Evolutionary conservation across 352 stramenopile genomes (phyloP).

Genomic region (Thraustotheca clavata): DNA sequence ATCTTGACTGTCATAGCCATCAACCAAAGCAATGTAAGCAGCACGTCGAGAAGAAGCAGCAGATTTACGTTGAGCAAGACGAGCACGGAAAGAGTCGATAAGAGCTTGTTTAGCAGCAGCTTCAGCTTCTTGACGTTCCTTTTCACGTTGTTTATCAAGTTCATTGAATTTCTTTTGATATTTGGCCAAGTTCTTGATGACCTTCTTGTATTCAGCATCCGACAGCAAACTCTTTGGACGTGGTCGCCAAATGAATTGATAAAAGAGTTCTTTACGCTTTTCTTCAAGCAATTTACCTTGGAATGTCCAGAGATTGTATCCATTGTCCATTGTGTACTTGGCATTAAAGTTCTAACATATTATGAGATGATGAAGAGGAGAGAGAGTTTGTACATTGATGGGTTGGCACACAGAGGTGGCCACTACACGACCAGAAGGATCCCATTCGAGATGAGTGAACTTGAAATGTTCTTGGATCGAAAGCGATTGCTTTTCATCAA

Average conservation of each 20-base stretch:
- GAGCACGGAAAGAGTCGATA: constrained; percentile 62
- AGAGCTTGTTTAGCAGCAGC: constrained; percentile 62
- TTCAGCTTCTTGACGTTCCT: constrained; percentile 52
- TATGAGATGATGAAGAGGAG: not conserved
- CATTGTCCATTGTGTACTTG: constrained; percentile 99
- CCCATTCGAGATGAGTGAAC: constrained; percentile 96
- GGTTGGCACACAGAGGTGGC: constrained; percentile 94
- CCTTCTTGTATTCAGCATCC: constrained; percentile 88
- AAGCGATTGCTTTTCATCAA: constrained; percentile 91
- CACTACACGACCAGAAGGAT: constrained; percentile 94
- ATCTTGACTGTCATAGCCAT: constrained; percentile 77
- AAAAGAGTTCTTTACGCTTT: constrained; percentile 96
- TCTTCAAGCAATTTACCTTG: constrained; percentile 93
- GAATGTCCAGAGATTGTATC: constrained; percentile 97
- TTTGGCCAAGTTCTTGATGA: constrained; percentile 97
- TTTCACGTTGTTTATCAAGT: constrained; percentile 77
- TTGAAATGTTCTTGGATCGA: constrained; percentile 97
- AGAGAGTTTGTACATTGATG: constrained; percentile 69
- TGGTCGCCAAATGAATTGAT: constrained; percentile 89
- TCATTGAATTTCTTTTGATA: constrained; percentile 90
- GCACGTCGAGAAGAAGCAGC: constrained; percentile 28
- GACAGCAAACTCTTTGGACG: constrained; percentile 90
- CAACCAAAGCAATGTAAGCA: constrained; percentile 58
- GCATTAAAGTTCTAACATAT: constrained; percentile 79
- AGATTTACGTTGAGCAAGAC: constrained; percentile 37